A percentile compares a stretch with the other conserved stretches of the same genome.
These are phyloP conservation scores for Trichophyton simii DNA, from an alignment of 2,329 filamentous ascomycete genomes.

Conservation along the genomic window DNA sequence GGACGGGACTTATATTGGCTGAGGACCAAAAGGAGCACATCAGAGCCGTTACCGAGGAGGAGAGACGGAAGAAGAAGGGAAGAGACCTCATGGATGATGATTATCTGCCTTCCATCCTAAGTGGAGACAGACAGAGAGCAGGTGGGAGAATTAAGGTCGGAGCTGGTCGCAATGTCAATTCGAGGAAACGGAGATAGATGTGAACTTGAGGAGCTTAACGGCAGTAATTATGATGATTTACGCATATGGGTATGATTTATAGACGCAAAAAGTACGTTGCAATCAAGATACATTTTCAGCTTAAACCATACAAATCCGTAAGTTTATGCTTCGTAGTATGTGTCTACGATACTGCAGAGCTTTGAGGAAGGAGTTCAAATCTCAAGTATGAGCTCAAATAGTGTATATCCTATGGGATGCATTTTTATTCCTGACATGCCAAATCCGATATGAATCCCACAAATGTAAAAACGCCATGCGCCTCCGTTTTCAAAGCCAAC, in stretches of 20 bases:
- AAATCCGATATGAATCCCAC: conserved; percentile 1
- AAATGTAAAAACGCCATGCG: conserved; percentile 12
- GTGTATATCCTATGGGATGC: not conserved
- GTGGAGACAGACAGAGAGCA: conserved; percentile 55
- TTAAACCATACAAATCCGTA: not conserved
- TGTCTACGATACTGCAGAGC: not conserved
- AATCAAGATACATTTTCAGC: not conserved
- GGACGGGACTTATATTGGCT: conserved; percentile 65
- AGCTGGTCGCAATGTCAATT: conserved; percentile 76
- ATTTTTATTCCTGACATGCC: not conserved
- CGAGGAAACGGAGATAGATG: conserved; percentile 42
- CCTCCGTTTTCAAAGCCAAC: conserved; percentile 11
- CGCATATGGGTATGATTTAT: conserved; percentile 6
- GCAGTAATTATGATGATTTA: not conserved
- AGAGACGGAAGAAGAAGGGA: conserved; percentile 47
- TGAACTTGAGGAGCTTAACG: not conserved
- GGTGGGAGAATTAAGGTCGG: conserved; percentile 66
- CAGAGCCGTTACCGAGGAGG: conserved; percentile 50
- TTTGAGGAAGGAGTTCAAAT: not conserved
- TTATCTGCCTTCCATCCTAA: conserved; percentile 74
- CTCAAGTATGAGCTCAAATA: not conserved
- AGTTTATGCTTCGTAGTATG: not conserved
- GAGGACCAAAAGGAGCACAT: conserved; percentile 95
- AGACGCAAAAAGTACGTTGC: conserved; percentile 2
- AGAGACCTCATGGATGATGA: conserved; percentile 91